Percentiles rank a stretch among this genome's conserved stretches.
These are phyloP conservation scores for Malania oleifera DNA, from an alignment of 164 flowering plant species.

Conservation along the genomic window DNA sequence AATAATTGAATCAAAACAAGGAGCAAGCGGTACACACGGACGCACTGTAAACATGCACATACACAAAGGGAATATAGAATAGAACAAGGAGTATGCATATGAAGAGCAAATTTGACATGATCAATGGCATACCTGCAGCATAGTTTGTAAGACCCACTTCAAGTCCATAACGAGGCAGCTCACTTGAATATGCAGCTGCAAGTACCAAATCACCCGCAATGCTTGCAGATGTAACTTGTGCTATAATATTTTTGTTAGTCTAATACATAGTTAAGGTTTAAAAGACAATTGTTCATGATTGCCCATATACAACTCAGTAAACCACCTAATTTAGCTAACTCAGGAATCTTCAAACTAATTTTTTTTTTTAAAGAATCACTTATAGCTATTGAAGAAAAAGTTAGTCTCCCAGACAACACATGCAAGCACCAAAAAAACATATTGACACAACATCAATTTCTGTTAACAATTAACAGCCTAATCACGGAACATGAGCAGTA, in stretches of 20 bases:
- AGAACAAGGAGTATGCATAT: neutral
- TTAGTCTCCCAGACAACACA: no score
- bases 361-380: no score
- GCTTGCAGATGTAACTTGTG: constrained; percentile 72
- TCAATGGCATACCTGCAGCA: constrained; percentile 61
- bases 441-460: no score
- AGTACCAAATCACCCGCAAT: constrained; percentile 85
- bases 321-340: no score
- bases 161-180: constrained; percentile 81
- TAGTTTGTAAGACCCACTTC: constrained; percentile 90
- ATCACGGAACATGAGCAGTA: no score
- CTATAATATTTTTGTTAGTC: constrained; percentile 80
- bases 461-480: no score
- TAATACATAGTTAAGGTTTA: constrained; percentile 32
- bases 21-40: neutral
- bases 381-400: no score
- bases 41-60: neutral
- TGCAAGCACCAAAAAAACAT: no score
- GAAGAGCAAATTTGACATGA: neutral
- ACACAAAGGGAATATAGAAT: neutral
- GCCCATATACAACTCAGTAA: no score
- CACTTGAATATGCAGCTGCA: constrained; percentile 79
- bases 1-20: neutral
- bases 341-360: no score
- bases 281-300: no score